phyloP scores from a whole-genome alignment of 2,329 filamentous ascomycete genomes.

The Raffaelea arxii region DNA sequence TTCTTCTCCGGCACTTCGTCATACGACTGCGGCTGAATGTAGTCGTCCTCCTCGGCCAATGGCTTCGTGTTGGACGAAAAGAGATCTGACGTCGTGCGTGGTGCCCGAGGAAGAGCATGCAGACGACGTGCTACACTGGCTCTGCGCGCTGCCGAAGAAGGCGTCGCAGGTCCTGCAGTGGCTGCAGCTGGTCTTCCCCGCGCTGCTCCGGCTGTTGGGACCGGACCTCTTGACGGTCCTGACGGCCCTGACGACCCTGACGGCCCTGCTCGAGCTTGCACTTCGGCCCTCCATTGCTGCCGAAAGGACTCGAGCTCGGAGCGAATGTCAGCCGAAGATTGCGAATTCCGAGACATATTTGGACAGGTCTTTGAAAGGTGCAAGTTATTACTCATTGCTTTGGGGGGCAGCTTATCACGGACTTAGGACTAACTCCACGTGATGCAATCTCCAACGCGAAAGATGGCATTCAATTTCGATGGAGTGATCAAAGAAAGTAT shows the following conservation, averaged over 20 bases:
- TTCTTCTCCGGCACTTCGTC: slow-evolving; percentile 17
- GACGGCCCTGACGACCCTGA: slow-evolving; percentile 19
- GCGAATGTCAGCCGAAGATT: slow-evolving; percentile 27
- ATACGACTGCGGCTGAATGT: slow-evolving; percentile 23
- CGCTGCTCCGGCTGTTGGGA: neutral
- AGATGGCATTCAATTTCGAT: neutral
- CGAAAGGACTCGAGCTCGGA: slow-evolving; percentile 81
- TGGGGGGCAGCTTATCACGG: neutral
- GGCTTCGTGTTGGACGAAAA: slow-evolving; percentile 16
- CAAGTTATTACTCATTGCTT: too few relatives aligned
- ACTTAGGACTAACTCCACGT: neutral
- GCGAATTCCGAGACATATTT: slow-evolving; percentile 7
- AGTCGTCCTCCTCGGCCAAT: slow-evolving; percentile 23
- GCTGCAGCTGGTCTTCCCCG: slow-evolving; percentile 2
- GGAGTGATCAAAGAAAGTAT: too few relatives aligned
- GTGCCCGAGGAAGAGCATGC: slow-evolving; percentile 2
- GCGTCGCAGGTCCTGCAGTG: neutral
- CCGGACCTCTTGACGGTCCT: too few relatives aligned
- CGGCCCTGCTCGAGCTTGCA: slow-evolving; percentile 28
- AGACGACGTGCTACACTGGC: neutral
- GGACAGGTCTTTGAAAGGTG: neutral
- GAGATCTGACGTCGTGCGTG: slow-evolving; percentile 8
- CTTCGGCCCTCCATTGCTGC: slow-evolving; percentile 76
- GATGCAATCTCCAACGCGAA: neutral
- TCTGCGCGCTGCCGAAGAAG: neutral